Percentiles rank a stretch among this genome's conserved stretches.
Evolutionary conservation across 2,329 filamentous ascomycete genomes (phyloP).

Genomic region (Fusarium chlamydosporum): DNA sequence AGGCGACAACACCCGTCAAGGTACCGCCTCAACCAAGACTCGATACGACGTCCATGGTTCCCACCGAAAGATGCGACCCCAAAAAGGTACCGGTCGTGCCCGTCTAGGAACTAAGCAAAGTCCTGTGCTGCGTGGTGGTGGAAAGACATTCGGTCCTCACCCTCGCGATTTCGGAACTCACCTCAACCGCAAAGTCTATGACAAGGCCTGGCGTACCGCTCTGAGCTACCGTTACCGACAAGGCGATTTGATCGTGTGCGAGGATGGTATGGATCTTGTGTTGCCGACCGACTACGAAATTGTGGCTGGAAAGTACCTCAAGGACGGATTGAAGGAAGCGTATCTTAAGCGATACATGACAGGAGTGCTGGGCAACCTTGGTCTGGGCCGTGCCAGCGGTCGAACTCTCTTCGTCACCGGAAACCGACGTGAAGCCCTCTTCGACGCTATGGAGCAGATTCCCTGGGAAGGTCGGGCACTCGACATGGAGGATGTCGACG

Average conservation of each 20-base stretch:
- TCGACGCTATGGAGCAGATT: conserved; percentile 74
- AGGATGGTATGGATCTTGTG: conserved; percentile 79
- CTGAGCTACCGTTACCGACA: conserved; percentile 90
- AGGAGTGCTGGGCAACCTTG: conserved; percentile 78
- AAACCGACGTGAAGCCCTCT: conserved; percentile 72
- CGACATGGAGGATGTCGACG: conserved; percentile 84
- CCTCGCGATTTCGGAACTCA: conserved; percentile 90
- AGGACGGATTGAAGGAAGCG: conserved; percentile 66
- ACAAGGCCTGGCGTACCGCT: conserved; percentile 94
- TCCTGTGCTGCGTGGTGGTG: conserved; percentile 86
- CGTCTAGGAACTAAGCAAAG: conserved; percentile 86
- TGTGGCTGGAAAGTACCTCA: conserved; percentile 59
- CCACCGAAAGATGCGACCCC: conserved; percentile 82
- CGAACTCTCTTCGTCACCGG: conserved; percentile 82
- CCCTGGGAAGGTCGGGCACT: conserved; percentile 78
- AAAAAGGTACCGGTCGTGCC: conserved; percentile 88
- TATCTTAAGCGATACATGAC: conserved; percentile 74
- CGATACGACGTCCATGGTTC: conserved; percentile 88
- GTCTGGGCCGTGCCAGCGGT: conserved; percentile 76
- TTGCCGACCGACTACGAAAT: conserved; percentile 66
- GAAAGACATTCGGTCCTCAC: conserved; percentile 90
- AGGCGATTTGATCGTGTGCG: conserved; percentile 88
- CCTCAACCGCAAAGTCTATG: conserved; percentile 91
- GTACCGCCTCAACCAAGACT: conserved; percentile 86
- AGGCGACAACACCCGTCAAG: conserved; percentile 88